phyloP scores from a whole-genome alignment of 768 basidiomycete species.

The Leucocoprinus leucothites region DNA sequence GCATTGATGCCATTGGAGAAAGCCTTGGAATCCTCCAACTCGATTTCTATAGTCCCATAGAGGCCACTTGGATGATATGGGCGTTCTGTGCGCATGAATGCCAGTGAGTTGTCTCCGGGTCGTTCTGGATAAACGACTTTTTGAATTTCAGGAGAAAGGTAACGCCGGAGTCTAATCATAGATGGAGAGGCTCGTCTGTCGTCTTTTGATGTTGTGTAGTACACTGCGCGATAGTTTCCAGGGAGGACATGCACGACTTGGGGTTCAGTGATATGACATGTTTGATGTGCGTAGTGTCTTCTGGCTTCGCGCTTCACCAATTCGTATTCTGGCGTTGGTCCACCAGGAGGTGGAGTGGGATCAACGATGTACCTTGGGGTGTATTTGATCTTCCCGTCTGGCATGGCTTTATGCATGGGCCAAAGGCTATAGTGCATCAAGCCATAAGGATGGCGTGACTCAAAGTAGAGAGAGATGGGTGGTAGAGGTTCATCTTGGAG shows the following conservation, averaged over 20 bases:
- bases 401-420: slow-evolving; percentile 10
- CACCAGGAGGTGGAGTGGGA: slow-evolving; percentile 16
- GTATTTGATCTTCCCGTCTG: background rate
- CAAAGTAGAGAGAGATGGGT: slow-evolving; percentile 38
- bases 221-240: slow-evolving; percentile 40
- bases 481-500: slow-evolving; percentile 26
- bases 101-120: slow-evolving; percentile 5
- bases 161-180: slow-evolving; percentile 34
- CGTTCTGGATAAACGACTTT: background rate
- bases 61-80: background rate
- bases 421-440: slow-evolving; percentile 31
- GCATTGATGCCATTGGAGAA: slow-evolving; percentile 33
- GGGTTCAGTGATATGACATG: slow-evolving; percentile 22
- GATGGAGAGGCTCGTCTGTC: slow-evolving; percentile 30
- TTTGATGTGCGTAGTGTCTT: background rate
- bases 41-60: slow-evolving; percentile 6
- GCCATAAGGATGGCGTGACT: slow-evolving; percentile 24
- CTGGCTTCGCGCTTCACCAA: background rate
- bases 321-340: slow-evolving; percentile 24
- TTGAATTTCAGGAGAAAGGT: slow-evolving; percentile 28
- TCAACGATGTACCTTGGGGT: slow-evolving; percentile 1
- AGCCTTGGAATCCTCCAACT: slow-evolving; percentile 13
- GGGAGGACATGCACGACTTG: slow-evolving; percentile 33
- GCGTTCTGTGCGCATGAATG: slow-evolving; percentile 6
- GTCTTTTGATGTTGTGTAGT: slow-evolving; percentile 32